Evolutionary conservation across 2,329 filamentous ascomycete genomes (phyloP).

Genomic region (Eurotiales sp.): DNA sequence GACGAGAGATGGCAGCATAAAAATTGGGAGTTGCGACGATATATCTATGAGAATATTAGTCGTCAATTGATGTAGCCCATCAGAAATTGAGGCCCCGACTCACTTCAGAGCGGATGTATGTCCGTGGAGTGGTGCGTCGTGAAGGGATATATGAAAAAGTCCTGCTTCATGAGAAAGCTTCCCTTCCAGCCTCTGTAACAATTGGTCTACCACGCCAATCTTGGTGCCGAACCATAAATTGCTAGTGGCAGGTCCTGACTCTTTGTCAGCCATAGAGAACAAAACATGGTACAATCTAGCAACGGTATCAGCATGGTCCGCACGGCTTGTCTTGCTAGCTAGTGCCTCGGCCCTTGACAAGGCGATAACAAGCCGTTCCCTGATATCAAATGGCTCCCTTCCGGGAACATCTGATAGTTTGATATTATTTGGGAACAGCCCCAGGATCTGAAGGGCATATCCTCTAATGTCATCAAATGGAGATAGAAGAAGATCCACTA

Average conservation of each 20-base stretch:
- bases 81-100: constrained; percentile 12
- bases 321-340: constrained; percentile 64
- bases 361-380: constrained; percentile 28
- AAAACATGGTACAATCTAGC: constrained; percentile 71
- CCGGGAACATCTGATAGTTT: constrained; percentile 7
- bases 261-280: constrained; percentile 53
- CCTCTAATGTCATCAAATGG: constrained; percentile 88
- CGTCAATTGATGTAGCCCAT: constrained; percentile 8
- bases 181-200: constrained; percentile 60
- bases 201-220: constrained; percentile 51
- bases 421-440: constrained; percentile 31
- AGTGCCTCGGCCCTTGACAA: constrained; percentile 33
- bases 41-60: constrained; percentile 34
- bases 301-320: constrained; percentile 88
- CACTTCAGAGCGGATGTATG: constrained; percentile 65
- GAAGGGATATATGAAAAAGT: constrained; percentile 64
- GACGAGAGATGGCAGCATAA: constrained; percentile 29
- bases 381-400: constrained; percentile 19
- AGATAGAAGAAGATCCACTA: constrained; percentile 79
- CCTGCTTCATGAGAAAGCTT: constrained; percentile 62
- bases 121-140: constrained; percentile 65
- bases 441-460: constrained; percentile 46
- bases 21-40: constrained; percentile 46
- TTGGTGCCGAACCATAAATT: constrained; percentile 34
- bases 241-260: constrained; percentile 17